Conservation (phyloP, 805 yeast species). For the Yamadazyma sp. region DNA sequence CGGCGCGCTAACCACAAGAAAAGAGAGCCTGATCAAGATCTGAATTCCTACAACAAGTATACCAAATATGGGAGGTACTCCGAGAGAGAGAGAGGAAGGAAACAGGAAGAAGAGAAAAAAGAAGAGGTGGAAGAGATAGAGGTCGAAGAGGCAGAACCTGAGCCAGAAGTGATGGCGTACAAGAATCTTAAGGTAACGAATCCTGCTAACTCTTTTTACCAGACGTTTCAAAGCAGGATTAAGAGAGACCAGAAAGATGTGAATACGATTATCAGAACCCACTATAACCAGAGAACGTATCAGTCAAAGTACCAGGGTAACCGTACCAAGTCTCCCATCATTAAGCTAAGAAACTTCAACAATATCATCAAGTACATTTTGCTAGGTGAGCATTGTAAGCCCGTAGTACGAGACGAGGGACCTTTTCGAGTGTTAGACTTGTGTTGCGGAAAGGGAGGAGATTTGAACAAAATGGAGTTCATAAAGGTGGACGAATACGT, state of each 20-base stretch:
- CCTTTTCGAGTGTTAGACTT: conserved; percentile 65
- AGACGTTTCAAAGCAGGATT: conserved; percentile 40
- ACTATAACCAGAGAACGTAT: conserved; percentile 82
- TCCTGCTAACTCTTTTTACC: conserved; percentile 27
- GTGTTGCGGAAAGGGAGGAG: conserved; percentile 99
- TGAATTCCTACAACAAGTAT: conserved; percentile 1
- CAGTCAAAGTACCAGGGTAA: conserved; percentile 57
- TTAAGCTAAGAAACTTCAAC: conserved; percentile 83
- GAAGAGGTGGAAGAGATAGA: conserved; percentile 4
- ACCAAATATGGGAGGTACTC: conserved; percentile 7
- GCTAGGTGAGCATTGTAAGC: conserved; percentile 61
- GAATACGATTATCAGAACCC: conserved; percentile 72
- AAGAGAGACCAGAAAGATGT: conserved; percentile 39
- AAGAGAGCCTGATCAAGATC: conserved; percentile 3
- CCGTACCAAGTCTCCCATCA: conserved; percentile 78
- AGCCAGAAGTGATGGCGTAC: conserved; percentile 18
- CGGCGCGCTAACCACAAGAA: conserved; percentile 5
- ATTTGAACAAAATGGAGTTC: conserved; percentile 82
- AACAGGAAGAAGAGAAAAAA: conserved; percentile 6
- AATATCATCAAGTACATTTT: conserved; percentile 88
- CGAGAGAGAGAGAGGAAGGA: conserved; percentile 10
- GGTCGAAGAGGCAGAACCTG: conserved; percentile 9
- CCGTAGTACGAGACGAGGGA: conserved; percentile 20
- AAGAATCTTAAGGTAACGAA: conserved; percentile 23
- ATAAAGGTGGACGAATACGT: conserved; percentile 73